Evolutionary conservation across 441 rosid species (phyloP).

Genomic region (Erodium texanum): DNA sequence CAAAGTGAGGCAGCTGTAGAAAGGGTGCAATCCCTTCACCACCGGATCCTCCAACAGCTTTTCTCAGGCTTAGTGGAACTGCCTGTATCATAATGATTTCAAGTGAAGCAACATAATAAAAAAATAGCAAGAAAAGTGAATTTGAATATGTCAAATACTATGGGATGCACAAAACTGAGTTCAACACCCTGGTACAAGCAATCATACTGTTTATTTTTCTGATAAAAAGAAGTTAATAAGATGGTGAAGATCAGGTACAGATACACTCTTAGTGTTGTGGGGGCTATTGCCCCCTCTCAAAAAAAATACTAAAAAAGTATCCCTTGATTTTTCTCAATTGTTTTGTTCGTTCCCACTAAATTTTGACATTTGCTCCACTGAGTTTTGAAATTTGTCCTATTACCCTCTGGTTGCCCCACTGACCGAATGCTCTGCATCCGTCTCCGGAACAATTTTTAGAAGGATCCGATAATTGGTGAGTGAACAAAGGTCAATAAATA

Average conservation of each 20-base stretch:
- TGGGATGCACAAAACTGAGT: not conserved
- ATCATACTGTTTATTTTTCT: no score
- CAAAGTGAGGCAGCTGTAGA: slow-evolving; percentile 4
- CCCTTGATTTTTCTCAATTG: not conserved
- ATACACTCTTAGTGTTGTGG: no score
- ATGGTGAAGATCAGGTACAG: no score
- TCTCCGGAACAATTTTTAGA: not conserved
- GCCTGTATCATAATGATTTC: slow-evolving; percentile 1
- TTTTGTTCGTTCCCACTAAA: not conserved
- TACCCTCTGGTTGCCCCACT: not conserved
- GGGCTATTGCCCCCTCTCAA: no score
- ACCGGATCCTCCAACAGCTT: not conserved
- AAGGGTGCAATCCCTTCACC: slow-evolving; percentile 6
- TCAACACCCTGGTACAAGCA: no score
- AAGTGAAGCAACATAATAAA: not conserved
- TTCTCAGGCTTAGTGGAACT: slow-evolving; percentile 1
- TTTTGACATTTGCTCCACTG: not conserved
- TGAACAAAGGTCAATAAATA: not conserved
- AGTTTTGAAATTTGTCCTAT: not conserved
- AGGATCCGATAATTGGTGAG: not conserved
- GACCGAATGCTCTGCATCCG: not conserved
- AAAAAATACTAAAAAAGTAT: no score
- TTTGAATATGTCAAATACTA: not conserved
- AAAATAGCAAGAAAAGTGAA: not conserved
- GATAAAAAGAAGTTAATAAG: no score